phyloP scores from a whole-genome alignment of 768 basidiomycete species.

The Leucocoprinus birnbaumii region DNA sequence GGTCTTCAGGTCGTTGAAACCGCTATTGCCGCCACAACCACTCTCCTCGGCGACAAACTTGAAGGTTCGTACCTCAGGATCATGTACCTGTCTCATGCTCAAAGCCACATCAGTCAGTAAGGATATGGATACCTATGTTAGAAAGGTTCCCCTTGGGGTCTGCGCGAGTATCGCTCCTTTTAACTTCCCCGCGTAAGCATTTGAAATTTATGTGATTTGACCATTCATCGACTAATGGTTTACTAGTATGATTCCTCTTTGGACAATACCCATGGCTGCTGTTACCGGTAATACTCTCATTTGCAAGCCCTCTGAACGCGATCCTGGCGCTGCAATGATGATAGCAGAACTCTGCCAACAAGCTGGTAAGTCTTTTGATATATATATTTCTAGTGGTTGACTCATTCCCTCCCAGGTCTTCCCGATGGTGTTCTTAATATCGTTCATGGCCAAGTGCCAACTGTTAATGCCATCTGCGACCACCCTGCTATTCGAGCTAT shows the following conservation, averaged over 20 bases:
- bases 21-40: slow-evolving; percentile 80
- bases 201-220: slow-evolving; percentile 5
- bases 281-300: slow-evolving; percentile 93
- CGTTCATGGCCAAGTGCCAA: slow-evolving; percentile 88
- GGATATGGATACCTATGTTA: slow-evolving; percentile 94
- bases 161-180: slow-evolving; percentile 86
- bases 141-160: slow-evolving; percentile 84
- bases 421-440: slow-evolving; percentile 88
- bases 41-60: slow-evolving; percentile 83
- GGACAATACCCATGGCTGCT: slow-evolving; percentile 90
- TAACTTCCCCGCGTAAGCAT: slow-evolving; percentile 81
- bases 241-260: slow-evolving; percentile 89
- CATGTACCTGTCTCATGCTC: slow-evolving; percentile 1
- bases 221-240: background rate
- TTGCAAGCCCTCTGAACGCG: slow-evolving; percentile 94
- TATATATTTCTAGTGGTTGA: background rate
- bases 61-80: slow-evolving; percentile 62
- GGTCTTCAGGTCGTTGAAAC: slow-evolving; percentile 88
- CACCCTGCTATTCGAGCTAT: slow-evolving; percentile 90
- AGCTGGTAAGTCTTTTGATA: slow-evolving; percentile 47
- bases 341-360: slow-evolving; percentile 92
- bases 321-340: slow-evolving; percentile 97
- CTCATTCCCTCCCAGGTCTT: slow-evolving; percentile 41
- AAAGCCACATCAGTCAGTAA: slow-evolving; percentile 61
- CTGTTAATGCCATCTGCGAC: slow-evolving; percentile 94